Evolutionary conservation across 495 filamentous ascomycete genomes (phyloP), one percentile per base, ranked within the genome.

Genomic region (Amniculicola lignicola): DNA sequence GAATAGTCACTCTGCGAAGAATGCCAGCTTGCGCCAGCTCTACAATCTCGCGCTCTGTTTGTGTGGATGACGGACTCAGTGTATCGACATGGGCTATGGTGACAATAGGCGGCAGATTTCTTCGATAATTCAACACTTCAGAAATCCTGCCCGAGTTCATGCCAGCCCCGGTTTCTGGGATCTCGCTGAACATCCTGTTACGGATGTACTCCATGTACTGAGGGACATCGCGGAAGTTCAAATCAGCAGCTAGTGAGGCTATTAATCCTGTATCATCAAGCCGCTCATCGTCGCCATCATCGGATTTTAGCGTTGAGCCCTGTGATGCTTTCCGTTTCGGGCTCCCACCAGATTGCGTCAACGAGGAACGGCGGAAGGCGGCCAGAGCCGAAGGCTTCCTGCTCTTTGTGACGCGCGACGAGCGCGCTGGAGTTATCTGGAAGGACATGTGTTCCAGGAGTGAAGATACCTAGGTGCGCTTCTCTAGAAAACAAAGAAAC

Each of bases 131-230:
- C 40, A 92, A 74, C 1, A 87, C 75, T 60, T 89, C 79, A 10
- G 86, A 79, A 22, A 88, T 85, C 12, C 83, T 79, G 1, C 77
- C 82, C 31, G 83, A 87, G 63, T 84, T 86, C 83, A 93, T 89
- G 10, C 88, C 88, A 0, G 82, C 73, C 5, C 75, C 74, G 21
- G 66, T 65, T 18, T 79, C 72, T 4, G 88, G 88, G 2, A 93
- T 70, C 6, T 77, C 74, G 38, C 80, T 77, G 67, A 90, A 95
- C 80, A 87, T 90, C 58, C 69, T 77, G 4, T 62, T 65, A 21
- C 74, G 76, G 16, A 85, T 82, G 63, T 86, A 80, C 29, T 72
- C 63, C 21, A 92, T 77, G 7, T 85, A 80, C 38, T 83, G 78
- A 9, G 79, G 67, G 5, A 90, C 84, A 73, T 86, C 80, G 45